Evolutionary conservation across 495 filamentous ascomycete genomes (phyloP), one percentile per base, ranked within the genome.

Genomic region (Endocarpon pusillum): DNA sequence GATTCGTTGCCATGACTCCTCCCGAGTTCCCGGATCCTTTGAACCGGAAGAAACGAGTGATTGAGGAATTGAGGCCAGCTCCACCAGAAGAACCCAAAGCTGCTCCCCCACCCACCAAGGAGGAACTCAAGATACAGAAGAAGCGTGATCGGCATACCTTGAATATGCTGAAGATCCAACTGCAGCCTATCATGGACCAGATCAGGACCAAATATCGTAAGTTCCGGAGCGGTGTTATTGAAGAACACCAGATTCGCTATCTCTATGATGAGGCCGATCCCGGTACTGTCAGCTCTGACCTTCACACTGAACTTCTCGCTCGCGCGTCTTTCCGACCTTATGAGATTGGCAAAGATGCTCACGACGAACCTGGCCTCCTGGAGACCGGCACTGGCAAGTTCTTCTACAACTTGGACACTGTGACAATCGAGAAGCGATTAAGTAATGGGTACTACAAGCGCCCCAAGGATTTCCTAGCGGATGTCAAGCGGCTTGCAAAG

Each of bases 121-220:
- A 80, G 34, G 75, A 94, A 50, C 64, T 79, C 24, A 80, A 81
- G 44, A 73, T 69, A 1, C 80, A 84, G 57, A 82, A 76, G 47
- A 73, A 78, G 53, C 68, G 70, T 24, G 91, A 97, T 51, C 69
- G 77, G 21, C 70, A 81, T 35, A 67, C 69, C 2, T 60, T 94
- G 22, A 94, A 94, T 49, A 52, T 78, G 35, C 58, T 97, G 35
- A 96, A 94, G 56, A 64, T 87, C 12, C 64, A 76, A 17, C 72
- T 97, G 34, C 84, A 93, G 53, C 79, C 79, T 9, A 77, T 94
- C 42, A 92, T 97, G 83, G 87, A 96, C 40, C 78, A 91, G 54
- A 80, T 94, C 38, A 81, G 89, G 43, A 72, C 69, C 38, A 72
- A 67, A 42, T 86, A 89, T 52, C 78, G 77, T 48, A 77, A 76